phyloP scores from a whole-genome alignment of 2,329 filamentous ascomycete genomes.

The Neofusicoccum cordaticola region DNA sequence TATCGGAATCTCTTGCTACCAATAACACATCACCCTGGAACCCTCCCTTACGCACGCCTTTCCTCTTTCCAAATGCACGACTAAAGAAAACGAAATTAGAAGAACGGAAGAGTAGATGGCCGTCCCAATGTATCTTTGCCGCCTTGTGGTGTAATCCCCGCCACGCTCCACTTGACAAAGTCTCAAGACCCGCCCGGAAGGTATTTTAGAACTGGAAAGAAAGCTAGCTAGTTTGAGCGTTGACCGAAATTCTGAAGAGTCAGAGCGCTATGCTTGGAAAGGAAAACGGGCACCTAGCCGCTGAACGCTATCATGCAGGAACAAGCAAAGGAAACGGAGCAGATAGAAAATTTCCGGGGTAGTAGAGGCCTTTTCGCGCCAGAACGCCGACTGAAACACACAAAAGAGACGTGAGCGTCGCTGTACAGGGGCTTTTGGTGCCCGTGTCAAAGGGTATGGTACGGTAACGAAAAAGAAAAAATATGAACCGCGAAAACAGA shows the following conservation, averaged over 20 bases:
- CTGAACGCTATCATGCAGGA: constrained; percentile 14
- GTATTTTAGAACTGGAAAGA: neutral
- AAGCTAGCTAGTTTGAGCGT: neutral
- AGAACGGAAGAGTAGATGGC: constrained; percentile 3
- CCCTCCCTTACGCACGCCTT: neutral
- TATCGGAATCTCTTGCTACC: constrained; percentile 1
- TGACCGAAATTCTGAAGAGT: neutral
- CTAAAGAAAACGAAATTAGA: constrained; percentile 6
- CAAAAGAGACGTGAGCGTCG: constrained; percentile 18
- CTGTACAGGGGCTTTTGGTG: constrained; percentile 12
- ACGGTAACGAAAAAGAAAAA: constrained; percentile 10
- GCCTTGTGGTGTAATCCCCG: neutral
- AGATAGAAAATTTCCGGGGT: constrained; percentile 2
- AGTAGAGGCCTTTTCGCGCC: constrained; percentile 13
- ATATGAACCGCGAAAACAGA: neutral
- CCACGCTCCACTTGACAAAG: neutral
- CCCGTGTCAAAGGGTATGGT: constrained; percentile 17
- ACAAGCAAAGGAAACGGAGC: neutral
- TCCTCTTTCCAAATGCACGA: constrained; percentile 5
- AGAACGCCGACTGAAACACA: constrained; percentile 8
- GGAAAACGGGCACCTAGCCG: neutral
- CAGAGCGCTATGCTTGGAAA: constrained; percentile 11
- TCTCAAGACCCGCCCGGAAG: neutral
- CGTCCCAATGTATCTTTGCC: constrained; percentile 7
- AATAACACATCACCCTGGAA: constrained; percentile 1